Conservation (phyloP, 805 yeast species). For the Lipomyces spencermartinsiae region DNA sequence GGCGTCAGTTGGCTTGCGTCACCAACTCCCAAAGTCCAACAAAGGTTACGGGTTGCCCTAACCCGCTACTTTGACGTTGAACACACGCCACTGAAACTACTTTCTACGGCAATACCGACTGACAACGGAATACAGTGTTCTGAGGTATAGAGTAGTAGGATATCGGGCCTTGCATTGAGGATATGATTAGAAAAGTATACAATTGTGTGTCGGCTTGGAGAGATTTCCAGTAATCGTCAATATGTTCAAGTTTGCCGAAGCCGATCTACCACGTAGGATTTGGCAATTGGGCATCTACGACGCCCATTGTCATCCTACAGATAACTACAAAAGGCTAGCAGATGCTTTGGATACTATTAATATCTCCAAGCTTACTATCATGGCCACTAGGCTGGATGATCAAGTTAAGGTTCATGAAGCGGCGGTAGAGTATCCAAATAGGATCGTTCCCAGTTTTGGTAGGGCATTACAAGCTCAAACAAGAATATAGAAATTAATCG, state of each 20-base stretch:
- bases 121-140: no score
- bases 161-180: no score
- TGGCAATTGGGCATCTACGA: conserved; percentile 40
- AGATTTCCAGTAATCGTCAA: neutral
- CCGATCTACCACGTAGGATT: neutral
- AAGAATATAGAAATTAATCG: neutral
- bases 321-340: conserved; percentile 41
- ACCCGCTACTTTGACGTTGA: neutral
- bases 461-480: neutral
- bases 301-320: conserved; percentile 53
- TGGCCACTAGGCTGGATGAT: conserved; percentile 50
- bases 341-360: conserved; percentile 22
- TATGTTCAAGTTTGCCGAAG: neutral
- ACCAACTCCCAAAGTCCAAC: neutral
- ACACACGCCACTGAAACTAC: neutral
- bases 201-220: neutral
- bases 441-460: conserved; percentile 49
- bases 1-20: neutral
- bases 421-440: conserved; percentile 41
- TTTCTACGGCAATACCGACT: no score
- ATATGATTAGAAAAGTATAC: neutral
- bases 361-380: conserved; percentile 41
- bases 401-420: conserved; percentile 44
- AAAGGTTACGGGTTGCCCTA: neutral
- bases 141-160: no score